phyloP scores from a whole-genome alignment of 1,284 basidiomycete genomes.

The Trichosporon asahii region DNA sequence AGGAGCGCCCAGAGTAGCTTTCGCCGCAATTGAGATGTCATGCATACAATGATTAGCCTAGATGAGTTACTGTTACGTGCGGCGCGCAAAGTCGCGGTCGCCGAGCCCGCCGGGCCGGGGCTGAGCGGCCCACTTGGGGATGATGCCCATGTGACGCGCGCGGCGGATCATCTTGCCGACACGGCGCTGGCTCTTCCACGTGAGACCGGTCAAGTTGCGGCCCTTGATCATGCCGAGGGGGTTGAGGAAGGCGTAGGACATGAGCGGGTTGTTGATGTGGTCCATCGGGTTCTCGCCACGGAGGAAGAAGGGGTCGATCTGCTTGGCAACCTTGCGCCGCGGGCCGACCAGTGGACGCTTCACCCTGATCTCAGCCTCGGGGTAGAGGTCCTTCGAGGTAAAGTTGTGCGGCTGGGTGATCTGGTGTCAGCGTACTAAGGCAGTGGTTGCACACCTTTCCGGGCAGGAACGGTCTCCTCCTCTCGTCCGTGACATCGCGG shows the following conservation, averaged over 20 bases:
- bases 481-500: conserved; percentile 13
- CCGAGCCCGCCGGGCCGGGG: conserved; percentile 27
- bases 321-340: conserved; percentile 30
- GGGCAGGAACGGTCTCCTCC: conserved; percentile 7
- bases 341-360: conserved; percentile 45
- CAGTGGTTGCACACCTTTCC: conserved; percentile 10
- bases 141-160: conserved; percentile 87
- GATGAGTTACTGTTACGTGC: neutral
- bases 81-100: conserved; percentile 12
- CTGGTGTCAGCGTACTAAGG: conserved; percentile 13
- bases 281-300: conserved; percentile 37
- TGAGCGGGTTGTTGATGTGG: conserved; percentile 59
- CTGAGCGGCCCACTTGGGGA: conserved; percentile 56
- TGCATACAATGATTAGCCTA: conserved; percentile 13
- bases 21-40: conserved; percentile 6
- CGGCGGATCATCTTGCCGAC: conserved; percentile 84
- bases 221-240: conserved; percentile 80
- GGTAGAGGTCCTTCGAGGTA: conserved; percentile 24
- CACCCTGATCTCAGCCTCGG: conserved; percentile 5
- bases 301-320: conserved; percentile 47
- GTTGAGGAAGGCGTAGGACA: conserved; percentile 68
- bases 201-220: conserved; percentile 69
- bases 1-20: too few relatives aligned
- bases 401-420: conserved; percentile 21
- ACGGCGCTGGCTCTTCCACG: conserved; percentile 73